These are phyloP conservation scores for Amaranthus cruentus DNA, from an alignment of 148 eudicot species.

Conservation along the genomic window DNA sequence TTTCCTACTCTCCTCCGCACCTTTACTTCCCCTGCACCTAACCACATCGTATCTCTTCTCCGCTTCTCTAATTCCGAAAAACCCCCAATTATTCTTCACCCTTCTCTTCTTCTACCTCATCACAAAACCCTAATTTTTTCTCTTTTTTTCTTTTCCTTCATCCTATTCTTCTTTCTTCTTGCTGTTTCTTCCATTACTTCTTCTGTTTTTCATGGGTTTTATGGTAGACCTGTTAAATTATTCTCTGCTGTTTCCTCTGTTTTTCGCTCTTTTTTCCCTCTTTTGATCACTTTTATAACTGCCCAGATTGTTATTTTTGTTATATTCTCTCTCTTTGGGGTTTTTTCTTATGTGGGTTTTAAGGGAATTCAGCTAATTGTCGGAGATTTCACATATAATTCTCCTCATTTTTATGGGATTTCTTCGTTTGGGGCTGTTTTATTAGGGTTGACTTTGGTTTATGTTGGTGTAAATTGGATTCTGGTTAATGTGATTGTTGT, in stretches of 20 bases:
- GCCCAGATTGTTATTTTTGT: conserved; percentile 16
- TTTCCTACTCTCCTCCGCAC: conserved; percentile 36
- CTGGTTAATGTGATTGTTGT: conserved; percentile 45
- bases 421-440: conserved; percentile 16
- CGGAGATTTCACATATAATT: conserved; percentile 23
- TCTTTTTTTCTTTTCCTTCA: conserved; percentile 26
- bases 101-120: background rate
- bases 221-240: conserved; percentile 35
- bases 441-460: conserved; percentile 20
- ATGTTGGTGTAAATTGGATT: conserved; percentile 43
- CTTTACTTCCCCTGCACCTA: conserved; percentile 23
- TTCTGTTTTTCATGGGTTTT: conserved; percentile 34
- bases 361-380: conserved; percentile 23
- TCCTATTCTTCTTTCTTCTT: conserved; percentile 27
- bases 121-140: conserved; percentile 21
- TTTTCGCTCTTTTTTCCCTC: conserved; percentile 11
- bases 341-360: conserved; percentile 2
- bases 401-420: conserved; percentile 23
- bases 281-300: conserved; percentile 19
- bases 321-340: conserved; percentile 16
- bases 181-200: conserved; percentile 26
- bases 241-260: conserved; percentile 20
- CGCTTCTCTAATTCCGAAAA: background rate
- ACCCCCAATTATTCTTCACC: conserved; percentile 11
- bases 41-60: conserved; percentile 22